Evolutionary conservation across 1,284 basidiomycete genomes (phyloP).

Genomic region (Rugosomyces carneus): DNA sequence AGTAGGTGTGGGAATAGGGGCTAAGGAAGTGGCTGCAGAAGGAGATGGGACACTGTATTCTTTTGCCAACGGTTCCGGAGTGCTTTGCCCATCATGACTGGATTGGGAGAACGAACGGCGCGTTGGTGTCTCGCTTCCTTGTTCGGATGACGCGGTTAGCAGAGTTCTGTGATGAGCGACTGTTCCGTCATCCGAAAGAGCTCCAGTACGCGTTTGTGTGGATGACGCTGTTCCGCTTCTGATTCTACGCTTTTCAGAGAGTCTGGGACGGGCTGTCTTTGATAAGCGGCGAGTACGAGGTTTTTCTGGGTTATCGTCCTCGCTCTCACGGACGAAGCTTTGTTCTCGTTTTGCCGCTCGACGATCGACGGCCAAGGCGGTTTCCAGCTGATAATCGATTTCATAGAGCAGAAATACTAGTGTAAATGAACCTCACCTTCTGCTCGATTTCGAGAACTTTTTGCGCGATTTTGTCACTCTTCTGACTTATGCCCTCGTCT

Average conservation of each 20-base stretch:
- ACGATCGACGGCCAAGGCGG: conserved; percentile 57
- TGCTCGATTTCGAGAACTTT: conserved; percentile 80
- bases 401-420: conserved; percentile 3
- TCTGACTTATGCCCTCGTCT: conserved; percentile 75
- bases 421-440: conserved; percentile 43
- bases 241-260: conserved; percentile 27
- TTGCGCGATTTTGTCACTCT: conserved; percentile 77
- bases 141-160: conserved; percentile 20
- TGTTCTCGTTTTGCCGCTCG: conserved; percentile 35
- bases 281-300: conserved; percentile 28
- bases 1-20: conserved; percentile 31
- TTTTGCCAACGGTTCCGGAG: conserved; percentile 19
- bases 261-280: conserved; percentile 25
- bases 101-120: conserved; percentile 29
- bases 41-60: conserved; percentile 26
- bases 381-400: conserved; percentile 50
- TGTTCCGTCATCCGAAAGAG: conserved; percentile 25
- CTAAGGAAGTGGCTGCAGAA: conserved; percentile 31
- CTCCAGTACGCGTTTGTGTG: conserved; percentile 30
- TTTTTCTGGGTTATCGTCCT: conserved; percentile 40
- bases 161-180: conserved; percentile 16
- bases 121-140: conserved; percentile 32
- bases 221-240: conserved; percentile 47
- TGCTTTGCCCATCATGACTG: conserved; percentile 19
- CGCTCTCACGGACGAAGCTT: conserved; percentile 37